Conservation (phyloP, 176 grass and related monocot species). For the Oropetium thomaeum region DNA sequence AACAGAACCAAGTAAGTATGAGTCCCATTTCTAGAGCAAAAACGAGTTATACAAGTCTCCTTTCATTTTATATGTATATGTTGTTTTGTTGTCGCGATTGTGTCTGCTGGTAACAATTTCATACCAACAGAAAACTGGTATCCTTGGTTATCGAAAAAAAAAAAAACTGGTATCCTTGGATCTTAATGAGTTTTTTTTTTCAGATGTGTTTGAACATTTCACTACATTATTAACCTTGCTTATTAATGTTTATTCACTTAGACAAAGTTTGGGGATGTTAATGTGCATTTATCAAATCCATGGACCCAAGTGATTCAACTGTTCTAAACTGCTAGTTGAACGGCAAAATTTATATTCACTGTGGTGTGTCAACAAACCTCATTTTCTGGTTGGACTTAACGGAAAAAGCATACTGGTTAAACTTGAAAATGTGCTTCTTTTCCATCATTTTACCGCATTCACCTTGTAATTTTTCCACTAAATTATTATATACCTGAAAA, state of each 20-base stretch:
- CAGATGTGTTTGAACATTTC: background rate
- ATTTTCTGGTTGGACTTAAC: background rate
- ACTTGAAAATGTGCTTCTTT: background rate
- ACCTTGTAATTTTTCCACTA: conserved; percentile 7
- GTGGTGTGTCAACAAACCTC: background rate
- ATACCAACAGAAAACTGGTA: background rate
- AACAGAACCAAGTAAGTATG: conserved; percentile 42
- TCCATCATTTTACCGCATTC: background rate
- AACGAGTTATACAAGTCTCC: background rate
- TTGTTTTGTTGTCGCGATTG: background rate
- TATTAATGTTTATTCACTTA: background rate
- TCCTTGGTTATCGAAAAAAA: too few relatives aligned
- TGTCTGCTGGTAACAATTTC: background rate
- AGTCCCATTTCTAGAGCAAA: background rate
- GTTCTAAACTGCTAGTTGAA: background rate
- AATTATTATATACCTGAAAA: background rate
- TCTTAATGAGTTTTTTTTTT: background rate
- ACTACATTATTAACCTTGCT: background rate
- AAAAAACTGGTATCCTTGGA: background rate
- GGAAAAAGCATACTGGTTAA: background rate
- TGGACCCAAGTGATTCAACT: background rate
- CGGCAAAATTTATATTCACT: background rate
- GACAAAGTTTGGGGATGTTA: background rate
- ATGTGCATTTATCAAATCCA: background rate
- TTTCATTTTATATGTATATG: background rate